These are phyloP conservation scores for Sicyos baderoa DNA, from an alignment of 306 rosid genomes.

Conservation along the genomic window DNA sequence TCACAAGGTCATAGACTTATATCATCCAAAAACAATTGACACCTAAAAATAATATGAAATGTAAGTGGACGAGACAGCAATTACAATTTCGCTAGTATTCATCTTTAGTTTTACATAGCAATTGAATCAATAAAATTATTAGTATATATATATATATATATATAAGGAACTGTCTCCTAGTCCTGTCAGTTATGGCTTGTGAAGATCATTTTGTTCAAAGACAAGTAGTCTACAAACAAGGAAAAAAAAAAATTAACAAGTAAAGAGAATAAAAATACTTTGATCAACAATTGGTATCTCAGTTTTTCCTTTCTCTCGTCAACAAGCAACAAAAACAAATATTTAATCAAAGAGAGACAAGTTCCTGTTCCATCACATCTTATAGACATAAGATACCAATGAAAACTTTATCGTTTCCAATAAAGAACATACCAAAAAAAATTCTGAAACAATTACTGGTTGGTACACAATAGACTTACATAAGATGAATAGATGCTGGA, in stretches of 20 bases:
- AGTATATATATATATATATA: too few species aligned
- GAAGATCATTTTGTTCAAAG: background rate
- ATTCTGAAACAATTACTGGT: background rate
- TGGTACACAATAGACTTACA: constrained; percentile 46
- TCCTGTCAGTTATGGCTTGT: background rate
- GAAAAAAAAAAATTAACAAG: background rate
- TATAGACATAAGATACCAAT: too few species aligned
- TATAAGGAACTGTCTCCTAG: background rate
- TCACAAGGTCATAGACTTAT: background rate
- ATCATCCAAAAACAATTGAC: background rate
- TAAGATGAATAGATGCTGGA: constrained; percentile 64
- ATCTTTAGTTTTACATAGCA: background rate
- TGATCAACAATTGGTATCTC: background rate
- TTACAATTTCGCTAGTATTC: background rate
- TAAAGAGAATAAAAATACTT: background rate
- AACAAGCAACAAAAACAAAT: constrained; percentile 1
- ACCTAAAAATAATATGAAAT: background rate
- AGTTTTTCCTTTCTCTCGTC: background rate
- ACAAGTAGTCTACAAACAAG: background rate
- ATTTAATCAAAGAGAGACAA: background rate
- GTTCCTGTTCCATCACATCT: background rate
- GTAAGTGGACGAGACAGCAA: background rate
- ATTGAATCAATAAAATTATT: background rate
- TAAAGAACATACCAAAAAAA: background rate
- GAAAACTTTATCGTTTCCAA: too few species aligned